These are phyloP conservation scores for Priceomyces haplophilus DNA, from an alignment of 805 yeast genomes.

Conservation along the genomic window DNA sequence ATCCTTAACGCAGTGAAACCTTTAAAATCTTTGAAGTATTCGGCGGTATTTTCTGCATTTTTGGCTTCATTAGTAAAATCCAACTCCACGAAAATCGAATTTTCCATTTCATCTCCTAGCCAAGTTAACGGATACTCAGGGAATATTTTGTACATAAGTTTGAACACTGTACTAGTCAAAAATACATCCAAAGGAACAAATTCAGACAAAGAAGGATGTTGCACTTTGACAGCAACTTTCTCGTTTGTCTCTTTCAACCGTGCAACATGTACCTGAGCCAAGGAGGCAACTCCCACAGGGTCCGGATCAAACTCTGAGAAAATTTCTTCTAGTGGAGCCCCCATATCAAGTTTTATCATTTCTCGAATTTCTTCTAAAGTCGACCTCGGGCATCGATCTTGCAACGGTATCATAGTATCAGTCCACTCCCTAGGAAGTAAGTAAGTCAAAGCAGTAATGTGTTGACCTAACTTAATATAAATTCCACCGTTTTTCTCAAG, in stretches of 20 bases:
- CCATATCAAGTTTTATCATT: conserved; percentile 70
- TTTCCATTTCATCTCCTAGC: conserved; percentile 92
- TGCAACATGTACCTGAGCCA: conserved; percentile 94
- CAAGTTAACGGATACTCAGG: conserved; percentile 93
- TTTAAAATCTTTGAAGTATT: conserved; percentile 57
- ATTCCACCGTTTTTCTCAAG: conserved; percentile 86
- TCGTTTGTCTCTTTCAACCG: conserved; percentile 54
- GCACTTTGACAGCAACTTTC: conserved; percentile 89
- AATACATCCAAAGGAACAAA: conserved; percentile 89
- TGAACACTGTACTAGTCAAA: conserved; percentile 74
- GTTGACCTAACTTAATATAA: conserved; percentile 93
- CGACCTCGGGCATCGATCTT: conserved; percentile 84
- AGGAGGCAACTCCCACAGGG: conserved; percentile 93
- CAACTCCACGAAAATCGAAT: conserved; percentile 84
- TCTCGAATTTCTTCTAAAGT: conserved; percentile 62
- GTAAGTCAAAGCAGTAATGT: conserved; percentile 87
- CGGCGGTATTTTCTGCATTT: conserved; percentile 69
- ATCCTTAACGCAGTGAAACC: conserved; percentile 71
- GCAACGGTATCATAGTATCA: conserved; percentile 86
- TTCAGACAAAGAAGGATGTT: conserved; percentile 82
- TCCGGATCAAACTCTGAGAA: conserved; percentile 63
- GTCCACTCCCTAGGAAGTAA: conserved; percentile 94
- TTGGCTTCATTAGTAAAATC: conserved; percentile 84
- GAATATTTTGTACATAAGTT: conserved; percentile 69
- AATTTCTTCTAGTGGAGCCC: conserved; percentile 53